Evolutionary conservation across 495 filamentous ascomycete species (phyloP).

Genomic region (Cryomyces antarcticus): DNA sequence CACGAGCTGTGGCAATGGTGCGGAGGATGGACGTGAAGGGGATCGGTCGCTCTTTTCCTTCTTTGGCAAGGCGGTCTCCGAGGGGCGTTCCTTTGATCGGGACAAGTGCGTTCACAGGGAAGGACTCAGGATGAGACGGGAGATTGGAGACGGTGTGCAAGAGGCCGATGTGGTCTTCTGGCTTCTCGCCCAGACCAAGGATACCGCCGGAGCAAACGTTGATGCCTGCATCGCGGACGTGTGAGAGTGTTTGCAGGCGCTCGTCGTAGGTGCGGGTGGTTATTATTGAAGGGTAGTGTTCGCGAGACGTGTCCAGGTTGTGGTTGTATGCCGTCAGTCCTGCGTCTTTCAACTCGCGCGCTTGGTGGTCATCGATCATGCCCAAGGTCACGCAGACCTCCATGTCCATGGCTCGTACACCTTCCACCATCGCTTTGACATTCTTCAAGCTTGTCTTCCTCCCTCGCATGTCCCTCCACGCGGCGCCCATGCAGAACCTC

Average conservation of each 20-base stretch:
- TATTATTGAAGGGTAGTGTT: conserved; percentile 66
- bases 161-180: conserved; percentile 55
- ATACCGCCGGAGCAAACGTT: conserved; percentile 76
- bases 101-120: conserved; percentile 71
- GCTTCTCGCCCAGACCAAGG: conserved; percentile 54
- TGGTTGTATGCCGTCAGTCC: conserved; percentile 80
- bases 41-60: conserved; percentile 30
- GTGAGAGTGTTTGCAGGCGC: conserved; percentile 47
- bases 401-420: conserved; percentile 61
- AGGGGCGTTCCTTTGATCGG: conserved; percentile 72
- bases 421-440: conserved; percentile 61
- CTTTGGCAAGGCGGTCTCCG: conserved; percentile 24
- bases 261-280: conserved; percentile 70
- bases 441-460: conserved; percentile 59
- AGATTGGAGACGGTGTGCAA: conserved; percentile 58
- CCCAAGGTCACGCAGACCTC: conserved; percentile 75
- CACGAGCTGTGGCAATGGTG: conserved; percentile 58
- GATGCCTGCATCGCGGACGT: conserved; percentile 65
- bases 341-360: conserved; percentile 57
- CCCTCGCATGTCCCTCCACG: conserved; percentile 80
- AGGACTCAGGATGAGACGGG: conserved; percentile 59
- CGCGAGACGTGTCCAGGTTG: conserved; percentile 71
- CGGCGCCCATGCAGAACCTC: conserved; percentile 81
- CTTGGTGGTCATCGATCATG: conserved; percentile 65
- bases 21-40: conserved; percentile 51